A percentile compares a stretch with the other conserved stretches of the same genome.
Evolutionary conservation across 2,329 filamentous ascomycete species (phyloP).

Genomic region (Blumeriella jaapii): DNA sequence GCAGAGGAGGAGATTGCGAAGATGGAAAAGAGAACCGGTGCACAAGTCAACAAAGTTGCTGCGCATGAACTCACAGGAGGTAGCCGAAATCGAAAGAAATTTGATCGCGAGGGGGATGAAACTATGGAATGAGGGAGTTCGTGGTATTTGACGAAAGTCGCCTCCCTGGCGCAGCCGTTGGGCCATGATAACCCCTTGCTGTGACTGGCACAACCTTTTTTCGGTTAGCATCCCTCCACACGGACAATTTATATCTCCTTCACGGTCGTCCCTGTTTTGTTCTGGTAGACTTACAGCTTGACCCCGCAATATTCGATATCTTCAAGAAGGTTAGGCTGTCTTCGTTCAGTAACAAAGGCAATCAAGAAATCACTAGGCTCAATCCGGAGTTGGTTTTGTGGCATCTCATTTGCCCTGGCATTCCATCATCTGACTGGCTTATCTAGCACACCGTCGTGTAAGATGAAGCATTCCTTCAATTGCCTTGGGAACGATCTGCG

Average conservation of each 20-base stretch:
- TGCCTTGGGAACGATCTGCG: slow-evolving; percentile 11
- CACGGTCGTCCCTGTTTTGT: too few species aligned
- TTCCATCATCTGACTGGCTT: slow-evolving; percentile 5
- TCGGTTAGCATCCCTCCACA: slow-evolving; percentile 6
- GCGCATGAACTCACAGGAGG: slow-evolving; percentile 77
- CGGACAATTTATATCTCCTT: slow-evolving; percentile 4
- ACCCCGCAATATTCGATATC: background rate
- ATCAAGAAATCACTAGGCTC: background rate
- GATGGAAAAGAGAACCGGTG: slow-evolving; percentile 92
- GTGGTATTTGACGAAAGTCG: slow-evolving; percentile 1
- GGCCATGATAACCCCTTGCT: slow-evolving; percentile 4
- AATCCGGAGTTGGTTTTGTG: slow-evolving; percentile 1
- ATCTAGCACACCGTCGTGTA: too few species aligned
- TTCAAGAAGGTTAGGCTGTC: too few species aligned
- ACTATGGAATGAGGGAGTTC: slow-evolving; percentile 21
- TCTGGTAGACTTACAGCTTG: too few species aligned
- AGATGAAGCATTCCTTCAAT: slow-evolving; percentile 25
- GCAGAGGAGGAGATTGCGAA: slow-evolving; percentile 92
- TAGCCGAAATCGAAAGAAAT: slow-evolving; percentile 75
- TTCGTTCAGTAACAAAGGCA: too few species aligned
- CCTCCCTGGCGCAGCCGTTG: slow-evolving; percentile 5
- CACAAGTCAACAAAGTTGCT: slow-evolving; percentile 82
- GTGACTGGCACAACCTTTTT: slow-evolving; percentile 1
- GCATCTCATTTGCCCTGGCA: slow-evolving; percentile 1
- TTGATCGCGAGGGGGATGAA: slow-evolving; percentile 66